phyloP scores from a whole-genome alignment of 371 early-diverging fungal species.

The Lichtheimia ramosa region DNA sequence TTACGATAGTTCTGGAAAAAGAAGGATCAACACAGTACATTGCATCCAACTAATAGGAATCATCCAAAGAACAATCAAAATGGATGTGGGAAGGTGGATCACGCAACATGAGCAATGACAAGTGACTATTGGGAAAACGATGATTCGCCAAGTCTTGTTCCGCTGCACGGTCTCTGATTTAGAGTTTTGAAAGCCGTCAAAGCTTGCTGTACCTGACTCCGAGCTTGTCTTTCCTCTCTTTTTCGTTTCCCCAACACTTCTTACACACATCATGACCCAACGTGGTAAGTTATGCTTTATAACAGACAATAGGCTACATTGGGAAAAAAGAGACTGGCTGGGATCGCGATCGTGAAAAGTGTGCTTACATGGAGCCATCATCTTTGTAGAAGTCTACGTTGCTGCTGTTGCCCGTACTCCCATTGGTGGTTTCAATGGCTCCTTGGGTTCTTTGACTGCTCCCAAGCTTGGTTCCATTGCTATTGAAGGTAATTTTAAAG shows the following conservation, averaged over 20 bases:
- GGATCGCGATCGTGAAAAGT: no score
- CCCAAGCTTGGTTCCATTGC: slow-evolving; percentile 87
- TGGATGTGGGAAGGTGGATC: not conserved
- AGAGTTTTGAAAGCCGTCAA: not conserved
- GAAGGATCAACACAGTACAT: no score
- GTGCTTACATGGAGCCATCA: no score
- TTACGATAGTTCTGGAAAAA: no score
- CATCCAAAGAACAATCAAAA: not conserved
- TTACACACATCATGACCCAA: slow-evolving; percentile 6
- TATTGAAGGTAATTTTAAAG: slow-evolving; percentile 73
- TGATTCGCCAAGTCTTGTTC: no score
- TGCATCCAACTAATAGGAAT: not conserved
- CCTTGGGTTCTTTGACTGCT: slow-evolving; percentile 84
- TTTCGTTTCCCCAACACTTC: not conserved
- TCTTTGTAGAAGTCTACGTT: slow-evolving; percentile 78
- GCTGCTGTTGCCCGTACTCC: slow-evolving; percentile 90
- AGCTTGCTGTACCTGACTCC: slow-evolving; percentile 2
- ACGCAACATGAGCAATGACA: not conserved
- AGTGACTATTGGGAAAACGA: not conserved
- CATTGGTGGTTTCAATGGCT: slow-evolving; percentile 92
- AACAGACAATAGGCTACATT: no score
- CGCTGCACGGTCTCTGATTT: no score
- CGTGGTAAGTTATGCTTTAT: slow-evolving; percentile 1
- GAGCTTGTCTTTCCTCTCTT: not conserved
- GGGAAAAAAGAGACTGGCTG: no score